Evolutionary conservation across 2,329 filamentous ascomycete genomes (phyloP).

Genomic region (Macrophomina tecta): DNA sequence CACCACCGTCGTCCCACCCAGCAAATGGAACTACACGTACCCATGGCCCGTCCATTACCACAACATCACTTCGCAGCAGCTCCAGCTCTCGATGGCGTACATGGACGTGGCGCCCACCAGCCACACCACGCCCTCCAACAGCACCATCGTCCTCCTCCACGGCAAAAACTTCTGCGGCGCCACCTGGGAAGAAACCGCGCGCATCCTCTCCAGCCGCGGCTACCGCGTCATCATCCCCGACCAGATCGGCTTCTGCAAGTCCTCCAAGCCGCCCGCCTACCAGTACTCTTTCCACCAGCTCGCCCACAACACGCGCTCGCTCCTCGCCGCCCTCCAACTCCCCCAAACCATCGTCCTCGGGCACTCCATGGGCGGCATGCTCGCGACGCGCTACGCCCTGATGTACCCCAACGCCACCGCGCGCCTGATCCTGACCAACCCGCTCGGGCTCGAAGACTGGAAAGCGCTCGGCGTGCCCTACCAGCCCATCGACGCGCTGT

Average conservation of each 20-base stretch:
- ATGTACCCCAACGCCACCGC: conserved; percentile 55
- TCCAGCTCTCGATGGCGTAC: conserved; percentile 61
- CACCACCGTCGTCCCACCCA: conserved; percentile 10
- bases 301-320: conserved; percentile 57
- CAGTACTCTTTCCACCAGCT: conserved; percentile 61
- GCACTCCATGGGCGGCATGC: conserved; percentile 64
- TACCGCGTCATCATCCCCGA: conserved; percentile 62
- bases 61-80: conserved; percentile 55
- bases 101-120: conserved; percentile 56
- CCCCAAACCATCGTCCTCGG: conserved; percentile 57
- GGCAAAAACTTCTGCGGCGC: conserved; percentile 64
- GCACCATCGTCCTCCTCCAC: conserved; percentile 57
- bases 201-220: conserved; percentile 49
- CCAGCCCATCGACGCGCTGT: conserved; percentile 33
- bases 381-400: conserved; percentile 58
- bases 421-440: conserved; percentile 57
- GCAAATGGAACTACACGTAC: conserved; percentile 50
- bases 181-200: conserved; percentile 59
- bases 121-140: conserved; percentile 37
- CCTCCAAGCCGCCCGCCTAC: conserved; percentile 57
- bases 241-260: conserved; percentile 65
- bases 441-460: conserved; percentile 63
- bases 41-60: conserved; percentile 57
- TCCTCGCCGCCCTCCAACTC: conserved; percentile 54
- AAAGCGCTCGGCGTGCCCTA: conserved; percentile 40